Percentiles rank a stretch among this genome's conserved stretches.
Conservation (phyloP, 1,139 yeast species). For the Taphrina pruni region DNA sequence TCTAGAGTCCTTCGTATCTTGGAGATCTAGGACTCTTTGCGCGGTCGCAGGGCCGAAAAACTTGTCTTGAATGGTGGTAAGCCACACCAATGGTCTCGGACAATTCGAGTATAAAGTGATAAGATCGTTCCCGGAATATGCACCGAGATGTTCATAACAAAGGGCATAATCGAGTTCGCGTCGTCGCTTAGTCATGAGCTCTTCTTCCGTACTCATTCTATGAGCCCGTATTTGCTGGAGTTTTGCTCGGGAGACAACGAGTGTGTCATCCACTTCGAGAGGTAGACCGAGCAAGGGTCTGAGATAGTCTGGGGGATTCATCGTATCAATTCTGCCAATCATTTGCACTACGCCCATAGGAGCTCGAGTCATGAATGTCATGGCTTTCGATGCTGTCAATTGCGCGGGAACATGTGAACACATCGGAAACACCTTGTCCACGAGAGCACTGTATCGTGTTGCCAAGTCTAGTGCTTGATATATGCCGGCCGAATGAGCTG, state of each 20-base stretch:
- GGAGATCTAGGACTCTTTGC: background rate
- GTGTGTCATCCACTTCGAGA: background rate
- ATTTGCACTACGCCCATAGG: background rate
- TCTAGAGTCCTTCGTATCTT: no score
- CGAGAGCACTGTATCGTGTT: background rate
- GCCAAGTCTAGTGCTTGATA: constrained; percentile 10
- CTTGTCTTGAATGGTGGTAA: background rate
- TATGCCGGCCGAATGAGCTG: constrained; percentile 8
- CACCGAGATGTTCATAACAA: background rate
- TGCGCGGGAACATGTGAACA: constrained; percentile 13
- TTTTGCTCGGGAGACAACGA: background rate
- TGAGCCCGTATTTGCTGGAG: background rate
- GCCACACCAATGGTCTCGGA: constrained; percentile 10
- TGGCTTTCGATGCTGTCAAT: background rate
- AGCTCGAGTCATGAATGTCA: constrained; percentile 5
- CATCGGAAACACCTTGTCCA: background rate
- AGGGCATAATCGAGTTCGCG: constrained; percentile 10
- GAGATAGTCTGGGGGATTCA: background rate
- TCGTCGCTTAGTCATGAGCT: background rate
- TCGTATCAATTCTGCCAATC: constrained; percentile 4
- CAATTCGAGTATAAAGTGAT: background rate
- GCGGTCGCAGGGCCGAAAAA: background rate
- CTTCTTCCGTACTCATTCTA: background rate
- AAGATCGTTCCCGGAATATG: background rate
- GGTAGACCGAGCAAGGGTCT: background rate